phyloP scores from a whole-genome alignment of 1,284 basidiomycete genomes.

The Violaceomyces palustris region DNA sequence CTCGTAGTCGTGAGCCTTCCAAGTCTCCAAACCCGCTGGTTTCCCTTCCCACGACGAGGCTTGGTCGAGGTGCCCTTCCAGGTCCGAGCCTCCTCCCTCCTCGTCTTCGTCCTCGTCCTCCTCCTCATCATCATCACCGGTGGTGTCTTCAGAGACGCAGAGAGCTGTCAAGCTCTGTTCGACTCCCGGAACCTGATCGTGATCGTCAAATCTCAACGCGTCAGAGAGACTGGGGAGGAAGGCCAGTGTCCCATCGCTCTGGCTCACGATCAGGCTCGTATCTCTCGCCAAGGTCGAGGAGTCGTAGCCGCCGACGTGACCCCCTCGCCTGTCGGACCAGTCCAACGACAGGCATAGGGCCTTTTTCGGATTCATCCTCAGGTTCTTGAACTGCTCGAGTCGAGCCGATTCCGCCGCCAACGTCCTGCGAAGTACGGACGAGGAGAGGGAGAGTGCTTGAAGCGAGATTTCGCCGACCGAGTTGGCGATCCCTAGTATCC shows the following conservation, averaged over 20 bases:
- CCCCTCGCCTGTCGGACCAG: conserved; percentile 36
- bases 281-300: not conserved
- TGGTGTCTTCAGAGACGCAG: too few species aligned
- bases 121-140: conserved; percentile 1
- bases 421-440: not conserved
- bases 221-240: conserved; percentile 27
- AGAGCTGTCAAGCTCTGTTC: not conserved
- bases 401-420: not conserved
- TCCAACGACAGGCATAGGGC: conserved; percentile 49
- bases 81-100: conserved; percentile 2
- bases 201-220: too few species aligned
- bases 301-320: conserved; percentile 4
- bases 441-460: conserved; percentile 9
- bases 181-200: too few species aligned
- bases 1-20: conserved; percentile 88
- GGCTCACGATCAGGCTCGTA: conserved; percentile 38
- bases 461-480: conserved; percentile 27
- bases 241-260: conserved; percentile 47
- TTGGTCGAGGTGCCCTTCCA: too few species aligned
- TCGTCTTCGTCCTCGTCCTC: conserved; percentile 9
- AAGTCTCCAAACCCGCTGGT: conserved; percentile 53
- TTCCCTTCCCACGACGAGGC: conserved; percentile 1
- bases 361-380: conserved; percentile 34
- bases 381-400: conserved; percentile 6
- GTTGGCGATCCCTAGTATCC: conserved; percentile 35